Conservation (phyloP, 2,329 filamentous ascomycete genomes). For the Neofusicoccum cordaticola region DNA sequence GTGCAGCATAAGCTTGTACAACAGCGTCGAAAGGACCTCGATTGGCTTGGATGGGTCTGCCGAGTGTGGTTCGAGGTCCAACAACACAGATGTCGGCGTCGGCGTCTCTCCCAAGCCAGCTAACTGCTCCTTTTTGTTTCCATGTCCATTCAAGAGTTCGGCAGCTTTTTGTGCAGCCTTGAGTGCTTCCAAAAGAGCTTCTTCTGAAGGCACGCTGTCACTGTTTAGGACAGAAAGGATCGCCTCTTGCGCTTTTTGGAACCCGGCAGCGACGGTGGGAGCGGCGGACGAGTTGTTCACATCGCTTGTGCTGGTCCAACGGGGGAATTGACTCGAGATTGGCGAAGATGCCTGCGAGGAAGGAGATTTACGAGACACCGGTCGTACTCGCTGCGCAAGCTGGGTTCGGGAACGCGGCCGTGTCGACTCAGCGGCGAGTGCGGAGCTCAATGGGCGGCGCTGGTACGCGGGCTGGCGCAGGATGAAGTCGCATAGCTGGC, state of each 20-base stretch:
- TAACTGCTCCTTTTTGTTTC: background rate
- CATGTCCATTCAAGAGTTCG: background rate
- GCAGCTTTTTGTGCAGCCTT: background rate
- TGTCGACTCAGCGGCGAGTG: background rate
- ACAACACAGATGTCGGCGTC: background rate
- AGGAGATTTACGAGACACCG: background rate
- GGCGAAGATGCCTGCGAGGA: background rate
- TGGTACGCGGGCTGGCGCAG: slow-evolving; percentile 1
- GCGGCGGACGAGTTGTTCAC: background rate
- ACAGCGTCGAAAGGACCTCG: slow-evolving; percentile 50
- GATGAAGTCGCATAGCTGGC: slow-evolving; percentile 45
- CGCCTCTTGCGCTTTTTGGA: background rate
- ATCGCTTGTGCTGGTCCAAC: background rate
- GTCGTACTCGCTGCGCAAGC: background rate
- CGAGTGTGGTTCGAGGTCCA: background rate
- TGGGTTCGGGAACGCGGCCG: background rate
- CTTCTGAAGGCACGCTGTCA: slow-evolving; percentile 8
- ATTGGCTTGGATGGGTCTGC: slow-evolving; percentile 19
- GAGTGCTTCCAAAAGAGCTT: slow-evolving; percentile 3
- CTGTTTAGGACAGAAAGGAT: background rate
- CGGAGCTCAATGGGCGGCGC: background rate
- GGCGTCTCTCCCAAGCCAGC: background rate
- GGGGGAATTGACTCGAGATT: background rate
- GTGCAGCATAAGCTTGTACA: slow-evolving; percentile 70
- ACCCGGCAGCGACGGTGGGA: background rate